phyloP scores from a whole-genome alignment of 345 rosid genomes.

The Linum lewisii region DNA sequence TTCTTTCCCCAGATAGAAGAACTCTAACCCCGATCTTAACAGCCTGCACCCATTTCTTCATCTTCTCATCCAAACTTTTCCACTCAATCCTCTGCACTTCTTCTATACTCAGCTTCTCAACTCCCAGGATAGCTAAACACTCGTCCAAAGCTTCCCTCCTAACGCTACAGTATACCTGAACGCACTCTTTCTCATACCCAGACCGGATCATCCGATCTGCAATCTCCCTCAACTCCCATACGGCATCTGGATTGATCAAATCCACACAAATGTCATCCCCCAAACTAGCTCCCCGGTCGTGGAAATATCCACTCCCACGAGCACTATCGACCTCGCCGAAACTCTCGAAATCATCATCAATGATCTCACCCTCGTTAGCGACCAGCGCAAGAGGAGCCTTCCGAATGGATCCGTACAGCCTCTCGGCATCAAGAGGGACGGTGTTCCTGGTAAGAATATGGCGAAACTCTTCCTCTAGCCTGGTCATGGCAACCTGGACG shows the following conservation, averaged over 20 bases:
- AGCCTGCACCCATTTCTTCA: slow-evolving; percentile 96
- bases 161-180: slow-evolving; percentile 70
- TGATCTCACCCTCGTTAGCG: slow-evolving; percentile 41
- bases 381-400: slow-evolving; percentile 56
- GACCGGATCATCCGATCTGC: slow-evolving; percentile 83
- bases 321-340: slow-evolving; percentile 51
- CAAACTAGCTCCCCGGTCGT: slow-evolving; percentile 80
- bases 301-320: slow-evolving; percentile 43
- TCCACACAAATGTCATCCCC: slow-evolving; percentile 74
- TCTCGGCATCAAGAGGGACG: slow-evolving; percentile 68
- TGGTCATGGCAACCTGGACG: slow-evolving; percentile 87
- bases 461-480: slow-evolving; percentile 87
- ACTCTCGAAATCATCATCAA: slow-evolving; percentile 59
- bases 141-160: slow-evolving; percentile 83
- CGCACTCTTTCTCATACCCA: slow-evolving; percentile 91
- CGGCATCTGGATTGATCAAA: slow-evolving; percentile 54
- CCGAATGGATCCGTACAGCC: slow-evolving; percentile 75
- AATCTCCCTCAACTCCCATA: slow-evolving; percentile 60
- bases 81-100: slow-evolving; percentile 91
- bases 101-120: slow-evolving; percentile 89
- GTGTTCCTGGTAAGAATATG: slow-evolving; percentile 62
- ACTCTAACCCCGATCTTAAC: slow-evolving; percentile 61
- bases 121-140: slow-evolving; percentile 62
- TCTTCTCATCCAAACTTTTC: slow-evolving; percentile 88
- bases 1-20: slow-evolving; percentile 67